phyloP scores from a whole-genome alignment of 306 rosid genomes.

The Prunus mira region DNA sequence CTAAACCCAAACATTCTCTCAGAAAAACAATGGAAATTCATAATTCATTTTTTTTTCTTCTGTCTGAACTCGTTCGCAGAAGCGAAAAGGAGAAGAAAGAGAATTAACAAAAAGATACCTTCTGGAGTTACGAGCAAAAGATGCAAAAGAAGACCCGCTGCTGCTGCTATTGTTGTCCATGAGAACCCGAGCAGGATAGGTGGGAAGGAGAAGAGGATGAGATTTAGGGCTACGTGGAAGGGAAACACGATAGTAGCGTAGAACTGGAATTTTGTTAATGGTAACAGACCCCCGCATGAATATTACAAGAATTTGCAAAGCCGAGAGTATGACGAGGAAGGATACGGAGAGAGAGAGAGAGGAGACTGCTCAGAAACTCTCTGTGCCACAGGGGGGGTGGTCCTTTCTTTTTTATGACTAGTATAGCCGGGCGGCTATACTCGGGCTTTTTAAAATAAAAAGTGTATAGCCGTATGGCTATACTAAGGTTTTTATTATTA shows the following conservation, averaged over 20 bases:
- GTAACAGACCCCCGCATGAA: slow-evolving; percentile 42
- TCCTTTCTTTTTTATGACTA: too few relatives aligned
- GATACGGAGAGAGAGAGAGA: background rate
- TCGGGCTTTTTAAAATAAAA: too few relatives aligned
- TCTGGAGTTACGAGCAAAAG: slow-evolving; percentile 37
- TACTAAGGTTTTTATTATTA: too few relatives aligned
- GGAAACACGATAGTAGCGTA: slow-evolving; percentile 38
- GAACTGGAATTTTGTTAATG: slow-evolving; percentile 23
- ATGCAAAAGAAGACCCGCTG: slow-evolving; percentile 30
- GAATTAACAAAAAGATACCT: slow-evolving; percentile 30
- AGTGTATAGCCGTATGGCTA: accelerated
- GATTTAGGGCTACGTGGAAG: slow-evolving; percentile 35
- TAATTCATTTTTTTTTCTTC: background rate
- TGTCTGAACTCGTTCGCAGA: background rate
- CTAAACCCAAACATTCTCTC: background rate
- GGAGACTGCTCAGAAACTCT: too few relatives aligned
- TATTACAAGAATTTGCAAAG: background rate
- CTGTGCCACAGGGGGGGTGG: too few relatives aligned
- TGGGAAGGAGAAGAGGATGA: background rate
- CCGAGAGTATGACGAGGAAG: background rate
- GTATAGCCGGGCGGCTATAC: too few relatives aligned
- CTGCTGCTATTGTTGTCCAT: slow-evolving; percentile 31
- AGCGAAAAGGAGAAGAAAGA: background rate
- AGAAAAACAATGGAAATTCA: background rate
- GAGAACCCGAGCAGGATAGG: slow-evolving; percentile 16